Conservation (phyloP, 163 green algal species). For the Botryococcus braunii region DNA sequence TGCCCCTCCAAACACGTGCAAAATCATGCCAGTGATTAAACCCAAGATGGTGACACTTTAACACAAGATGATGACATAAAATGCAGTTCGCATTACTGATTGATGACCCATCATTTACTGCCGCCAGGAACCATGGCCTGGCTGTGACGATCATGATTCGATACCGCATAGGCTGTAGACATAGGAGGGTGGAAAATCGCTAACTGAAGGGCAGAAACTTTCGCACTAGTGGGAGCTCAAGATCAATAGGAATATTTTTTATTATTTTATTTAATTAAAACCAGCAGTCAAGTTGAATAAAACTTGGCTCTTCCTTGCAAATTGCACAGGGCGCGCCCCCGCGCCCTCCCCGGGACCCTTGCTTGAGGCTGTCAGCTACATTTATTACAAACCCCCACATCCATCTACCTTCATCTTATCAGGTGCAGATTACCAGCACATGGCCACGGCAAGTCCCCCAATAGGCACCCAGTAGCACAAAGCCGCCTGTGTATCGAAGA, state of each 20-base stretch:
- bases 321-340: too few species aligned
- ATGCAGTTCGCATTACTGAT: background rate
- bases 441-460: background rate
- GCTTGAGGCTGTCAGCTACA: background rate
- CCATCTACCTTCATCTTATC: background rate
- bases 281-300: too few species aligned
- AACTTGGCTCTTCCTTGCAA: too few species aligned
- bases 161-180: background rate
- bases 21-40: background rate
- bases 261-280: too few species aligned
- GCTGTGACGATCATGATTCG: background rate
- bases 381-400: background rate
- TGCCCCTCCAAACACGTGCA: constrained; percentile 4
- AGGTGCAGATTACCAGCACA: background rate
- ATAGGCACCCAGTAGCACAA: background rate
- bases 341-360: too few species aligned
- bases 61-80: background rate
- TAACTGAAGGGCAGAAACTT: too few species aligned
- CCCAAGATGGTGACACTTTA: background rate
- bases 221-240: too few species aligned
- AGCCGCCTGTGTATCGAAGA: background rate
- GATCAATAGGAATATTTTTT: too few species aligned
- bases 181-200: too few species aligned
- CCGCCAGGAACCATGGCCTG: background rate
- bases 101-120: background rate